Conservation (phyloP, 495 filamentous ascomycete species). For the Aspergillus hancockii region DNA sequence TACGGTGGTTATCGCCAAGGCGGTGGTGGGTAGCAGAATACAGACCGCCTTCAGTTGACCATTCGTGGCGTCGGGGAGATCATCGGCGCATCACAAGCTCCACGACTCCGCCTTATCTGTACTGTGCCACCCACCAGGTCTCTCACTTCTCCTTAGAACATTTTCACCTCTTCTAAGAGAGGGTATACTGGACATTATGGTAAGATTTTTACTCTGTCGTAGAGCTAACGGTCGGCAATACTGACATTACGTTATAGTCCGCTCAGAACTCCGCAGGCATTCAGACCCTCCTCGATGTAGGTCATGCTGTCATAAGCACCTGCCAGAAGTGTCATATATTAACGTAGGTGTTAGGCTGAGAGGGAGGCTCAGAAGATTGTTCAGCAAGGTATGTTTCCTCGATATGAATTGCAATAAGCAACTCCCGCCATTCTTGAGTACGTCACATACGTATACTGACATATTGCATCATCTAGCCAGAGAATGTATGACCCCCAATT, state of each 20-base stretch:
- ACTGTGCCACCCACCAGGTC: conserved; percentile 10
- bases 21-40: conserved; percentile 37
- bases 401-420: conserved; percentile 4
- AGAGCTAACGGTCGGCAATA: neutral
- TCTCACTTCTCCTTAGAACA: neutral
- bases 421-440: neutral
- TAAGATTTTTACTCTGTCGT: conserved; percentile 17
- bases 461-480: conserved; percentile 51
- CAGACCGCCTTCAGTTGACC: conserved; percentile 38
- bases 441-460: conserved; percentile 29
- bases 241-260: conserved; percentile 61
- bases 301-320: conserved; percentile 27
- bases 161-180: conserved; percentile 10
- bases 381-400: conserved; percentile 69
- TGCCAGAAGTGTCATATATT: neutral
- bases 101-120: conserved; percentile 25
- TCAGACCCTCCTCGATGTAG: conserved; percentile 97
- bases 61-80: conserved; percentile 40
- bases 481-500: conserved; percentile 62
- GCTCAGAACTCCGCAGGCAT: conserved; percentile 98
- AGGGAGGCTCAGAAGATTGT: conserved; percentile 99
- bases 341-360: conserved; percentile 68
- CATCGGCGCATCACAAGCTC: conserved; percentile 36
- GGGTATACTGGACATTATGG: conserved; percentile 36
- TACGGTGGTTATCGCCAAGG: conserved; percentile 33